Percentiles rank a stretch among this genome's conserved stretches.
Evolutionary conservation across 2,329 filamentous ascomycete species (phyloP).

Genomic region (Pochonia chlamydosporia): DNA sequence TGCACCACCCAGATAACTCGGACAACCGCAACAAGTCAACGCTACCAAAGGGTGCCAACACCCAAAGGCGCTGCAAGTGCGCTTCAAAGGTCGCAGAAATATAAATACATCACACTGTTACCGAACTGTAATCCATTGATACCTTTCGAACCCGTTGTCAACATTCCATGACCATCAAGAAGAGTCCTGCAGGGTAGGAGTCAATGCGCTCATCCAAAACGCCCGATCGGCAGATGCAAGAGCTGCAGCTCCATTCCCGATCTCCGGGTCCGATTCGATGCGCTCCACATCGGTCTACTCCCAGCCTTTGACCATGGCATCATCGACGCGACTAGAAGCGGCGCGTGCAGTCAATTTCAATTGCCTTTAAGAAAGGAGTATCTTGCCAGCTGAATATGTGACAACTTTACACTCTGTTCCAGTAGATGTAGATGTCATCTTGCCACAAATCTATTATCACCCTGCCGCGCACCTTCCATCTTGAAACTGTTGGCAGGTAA

Average conservation of each 20-base stretch:
- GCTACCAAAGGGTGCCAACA: too few species aligned
- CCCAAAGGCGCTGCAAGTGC: too few species aligned
- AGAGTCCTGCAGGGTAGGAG: background rate
- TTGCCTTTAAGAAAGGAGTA: constrained; percentile 7
- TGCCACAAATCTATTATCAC: too few species aligned
- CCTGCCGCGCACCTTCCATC: too few species aligned
- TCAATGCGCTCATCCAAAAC: background rate
- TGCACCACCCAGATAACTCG: too few species aligned
- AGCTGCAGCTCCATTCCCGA: constrained; percentile 14
- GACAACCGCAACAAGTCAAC: too few species aligned
- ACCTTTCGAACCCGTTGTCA: too few species aligned
- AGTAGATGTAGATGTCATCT: background rate
- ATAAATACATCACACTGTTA: too few species aligned
- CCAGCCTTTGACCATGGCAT: constrained; percentile 20
- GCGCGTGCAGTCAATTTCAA: background rate
- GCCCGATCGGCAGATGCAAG: background rate
- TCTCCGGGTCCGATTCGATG: constrained; percentile 24
- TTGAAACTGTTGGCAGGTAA: too few species aligned
- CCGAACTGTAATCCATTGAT: too few species aligned
- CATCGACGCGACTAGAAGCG: constrained; percentile 10
- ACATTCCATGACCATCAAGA: too few species aligned
- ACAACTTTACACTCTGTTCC: background rate
- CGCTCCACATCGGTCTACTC: constrained; percentile 22
- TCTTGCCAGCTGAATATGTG: background rate
- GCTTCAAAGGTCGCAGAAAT: too few species aligned